These are phyloP conservation scores for Helotiales sp. DNA, from an alignment of 2,329 filamentous ascomycete genomes.

Conservation along the genomic window DNA sequence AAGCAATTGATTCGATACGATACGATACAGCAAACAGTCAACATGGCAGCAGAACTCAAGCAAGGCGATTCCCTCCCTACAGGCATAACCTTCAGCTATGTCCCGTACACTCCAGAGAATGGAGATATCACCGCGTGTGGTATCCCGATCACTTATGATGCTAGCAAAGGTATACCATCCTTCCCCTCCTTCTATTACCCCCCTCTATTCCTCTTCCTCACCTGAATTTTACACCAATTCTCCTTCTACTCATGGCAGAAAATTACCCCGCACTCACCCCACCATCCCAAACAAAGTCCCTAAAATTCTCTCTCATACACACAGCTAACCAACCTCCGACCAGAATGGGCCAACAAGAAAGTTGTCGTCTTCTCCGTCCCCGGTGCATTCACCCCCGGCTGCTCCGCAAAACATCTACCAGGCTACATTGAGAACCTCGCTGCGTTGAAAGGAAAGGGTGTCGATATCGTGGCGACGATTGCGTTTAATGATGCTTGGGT, in stretches of 20 bases:
- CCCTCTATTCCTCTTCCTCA: background rate
- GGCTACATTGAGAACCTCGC: slow-evolving; percentile 68
- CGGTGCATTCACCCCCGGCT: slow-evolving; percentile 73
- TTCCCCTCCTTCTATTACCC: background rate
- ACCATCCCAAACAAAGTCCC: background rate
- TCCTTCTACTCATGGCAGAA: background rate
- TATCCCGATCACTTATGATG: slow-evolving; percentile 76
- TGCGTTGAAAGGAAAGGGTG: slow-evolving; percentile 66
- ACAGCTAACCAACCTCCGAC: background rate
- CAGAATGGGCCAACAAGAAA: slow-evolving; percentile 71
- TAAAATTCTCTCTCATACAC: background rate
- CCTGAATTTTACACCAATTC: background rate
- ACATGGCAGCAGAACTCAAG: slow-evolving; percentile 47
- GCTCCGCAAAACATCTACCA: slow-evolving; percentile 70
- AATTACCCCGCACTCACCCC: slow-evolving; percentile 11
- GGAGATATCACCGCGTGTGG: slow-evolving; percentile 76
- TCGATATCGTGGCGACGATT: slow-evolving; percentile 70
- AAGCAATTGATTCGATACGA: background rate
- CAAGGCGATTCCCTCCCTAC: slow-evolving; percentile 83
- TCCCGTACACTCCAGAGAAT: slow-evolving; percentile 74
- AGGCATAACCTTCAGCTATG: slow-evolving; percentile 82
- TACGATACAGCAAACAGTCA: background rate
- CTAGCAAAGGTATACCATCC: slow-evolving; percentile 64
- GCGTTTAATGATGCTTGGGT: slow-evolving; percentile 73
- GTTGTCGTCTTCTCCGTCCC: slow-evolving; percentile 73